Conservation (phyloP, 345 rosid genomes). For the Erucastrum elatum region DNA sequence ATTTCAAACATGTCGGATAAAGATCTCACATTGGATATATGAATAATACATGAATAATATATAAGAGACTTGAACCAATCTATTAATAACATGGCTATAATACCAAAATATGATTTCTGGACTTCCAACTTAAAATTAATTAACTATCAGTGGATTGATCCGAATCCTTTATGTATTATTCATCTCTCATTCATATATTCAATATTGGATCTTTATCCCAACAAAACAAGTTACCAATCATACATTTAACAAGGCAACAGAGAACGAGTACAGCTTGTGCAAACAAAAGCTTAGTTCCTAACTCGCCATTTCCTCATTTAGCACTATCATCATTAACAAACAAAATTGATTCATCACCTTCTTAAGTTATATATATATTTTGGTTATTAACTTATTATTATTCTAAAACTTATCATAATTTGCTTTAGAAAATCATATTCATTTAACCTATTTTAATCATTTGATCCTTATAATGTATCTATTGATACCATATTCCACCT, state of each 20-base stretch:
- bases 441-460: not conserved
- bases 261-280: not conserved
- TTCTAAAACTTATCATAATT: slow-evolving; percentile 6
- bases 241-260: not conserved
- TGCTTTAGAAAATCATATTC: slow-evolving; percentile 7
- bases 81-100: no score
- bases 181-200: no score
- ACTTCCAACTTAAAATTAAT: no score
- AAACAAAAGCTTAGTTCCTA: not conserved
- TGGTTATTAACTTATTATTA: not conserved
- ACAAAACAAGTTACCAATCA: no score
- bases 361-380: not conserved
- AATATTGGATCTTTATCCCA: no score
- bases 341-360: slow-evolving; percentile 6
- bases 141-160: no score
- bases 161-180: no score
- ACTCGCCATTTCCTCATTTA: not conserved
- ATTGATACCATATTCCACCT: not conserved
- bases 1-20: no score
- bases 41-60: no score
- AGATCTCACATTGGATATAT: no score
- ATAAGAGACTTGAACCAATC: no score
- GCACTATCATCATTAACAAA: slow-evolving; percentile 23
- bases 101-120: no score
- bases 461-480: not conserved